Conservation (phyloP, 1,284 basidiomycete species). For the Heterobasidion occidentale region DNA sequence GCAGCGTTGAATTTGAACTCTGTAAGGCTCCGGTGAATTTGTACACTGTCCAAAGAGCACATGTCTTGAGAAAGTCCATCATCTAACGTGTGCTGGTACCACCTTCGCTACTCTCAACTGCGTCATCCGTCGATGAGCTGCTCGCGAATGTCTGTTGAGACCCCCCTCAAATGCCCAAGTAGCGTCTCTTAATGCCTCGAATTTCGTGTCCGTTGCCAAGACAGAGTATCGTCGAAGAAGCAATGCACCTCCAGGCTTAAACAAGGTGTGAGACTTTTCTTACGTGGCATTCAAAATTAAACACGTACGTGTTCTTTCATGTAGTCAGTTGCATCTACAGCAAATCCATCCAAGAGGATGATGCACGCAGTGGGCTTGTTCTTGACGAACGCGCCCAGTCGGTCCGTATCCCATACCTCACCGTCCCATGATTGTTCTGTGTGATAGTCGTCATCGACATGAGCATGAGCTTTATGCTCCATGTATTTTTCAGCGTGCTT, state of each 20-base stretch:
- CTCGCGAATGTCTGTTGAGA: slow-evolving; percentile 63
- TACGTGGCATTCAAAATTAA: not conserved
- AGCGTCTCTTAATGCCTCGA: slow-evolving; percentile 33
- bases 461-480: slow-evolving; percentile 23
- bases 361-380: slow-evolving; percentile 32
- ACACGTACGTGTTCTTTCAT: slow-evolving; percentile 57
- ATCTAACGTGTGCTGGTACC: not conserved
- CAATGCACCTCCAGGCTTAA: slow-evolving; percentile 45
- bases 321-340: slow-evolving; percentile 59
- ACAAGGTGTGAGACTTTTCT: slow-evolving; percentile 1
- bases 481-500: slow-evolving; percentile 48
- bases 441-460: slow-evolving; percentile 14
- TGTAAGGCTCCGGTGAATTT: no score
- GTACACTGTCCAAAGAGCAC: no score
- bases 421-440: slow-evolving; percentile 26
- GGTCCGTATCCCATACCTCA: slow-evolving; percentile 28
- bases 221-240: slow-evolving; percentile 41
- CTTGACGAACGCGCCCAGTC: slow-evolving; percentile 28
- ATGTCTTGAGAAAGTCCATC: not conserved
- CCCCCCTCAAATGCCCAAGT: slow-evolving; percentile 65
- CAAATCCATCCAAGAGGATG: slow-evolving; percentile 53
- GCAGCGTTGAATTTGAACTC: no score
- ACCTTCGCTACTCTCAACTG: slow-evolving; percentile 40
- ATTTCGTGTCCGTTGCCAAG: slow-evolving; percentile 8
- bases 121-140: slow-evolving; percentile 48